Evolutionary conservation across 768 basidiomycete genomes (phyloP), one percentile per base, ranked within the genome.

Genomic region (Auriculariales sp.): DNA sequence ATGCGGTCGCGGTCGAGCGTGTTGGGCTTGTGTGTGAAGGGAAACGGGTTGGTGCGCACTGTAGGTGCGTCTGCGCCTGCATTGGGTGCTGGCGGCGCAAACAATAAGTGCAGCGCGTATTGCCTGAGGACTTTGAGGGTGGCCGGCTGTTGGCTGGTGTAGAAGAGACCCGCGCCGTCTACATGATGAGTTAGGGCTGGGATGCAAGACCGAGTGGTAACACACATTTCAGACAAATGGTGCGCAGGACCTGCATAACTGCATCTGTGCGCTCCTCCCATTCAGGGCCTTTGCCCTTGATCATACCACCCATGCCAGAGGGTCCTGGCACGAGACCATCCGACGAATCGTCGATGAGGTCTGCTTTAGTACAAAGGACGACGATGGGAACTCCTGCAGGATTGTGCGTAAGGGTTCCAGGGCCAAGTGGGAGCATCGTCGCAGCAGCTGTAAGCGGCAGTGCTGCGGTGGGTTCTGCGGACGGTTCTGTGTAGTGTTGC

Each of bases 251-350:
- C 59, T 98, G 94, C 81, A 95, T 94, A 3, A 97, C 71, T 33
- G 85, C 84, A 60, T 99, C 95, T 34, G 91, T 93, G 57, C 83
- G 72, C 64, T 99, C 95, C 64, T 99, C 95, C 87, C 87, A 90
- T 58, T 88, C 85, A 9, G 79, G 83, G 1, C 89, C 88, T 61
- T 90, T 91, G 3, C 87, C 87, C 64, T 89, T 91, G 3, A 90
- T 83, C 83, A 90, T 86, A 12, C 81, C 82, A 22, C 87, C 85
- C 80, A 90, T 89, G 0, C 85, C 86, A 0, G 84, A 75, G 1
- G 82, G 68, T 32, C 89, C 89, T 0, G 69, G 68, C 4, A 79
- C 79, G 15, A 74, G 78, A 50, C 81, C 71, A 57, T 86, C 83
- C 56, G 71, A 73, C 4, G 76, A 75, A 44, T 88, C 87, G 61